phyloP scores from a whole-genome alignment of 192 early-diverging fungal genomes.

The Globomyces pollinis-pini region DNA sequence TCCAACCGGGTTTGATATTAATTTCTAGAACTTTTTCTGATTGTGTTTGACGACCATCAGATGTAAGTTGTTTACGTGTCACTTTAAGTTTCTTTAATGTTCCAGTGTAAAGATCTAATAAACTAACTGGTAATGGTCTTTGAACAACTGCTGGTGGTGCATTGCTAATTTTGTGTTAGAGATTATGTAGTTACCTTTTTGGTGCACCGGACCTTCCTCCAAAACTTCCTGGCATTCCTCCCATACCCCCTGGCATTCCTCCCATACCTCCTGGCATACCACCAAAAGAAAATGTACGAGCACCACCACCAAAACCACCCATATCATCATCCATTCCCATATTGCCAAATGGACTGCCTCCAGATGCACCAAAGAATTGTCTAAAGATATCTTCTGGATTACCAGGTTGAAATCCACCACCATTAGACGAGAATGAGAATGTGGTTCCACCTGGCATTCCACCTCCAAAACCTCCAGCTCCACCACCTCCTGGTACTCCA shows the following conservation, averaged over 20 bases:
- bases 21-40: constrained; percentile 79
- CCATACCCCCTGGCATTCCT: constrained; percentile 38
- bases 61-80: constrained; percentile 50
- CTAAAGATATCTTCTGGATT: constrained; percentile 88
- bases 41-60: constrained; percentile 30
- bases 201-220: neutral
- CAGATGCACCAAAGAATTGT: constrained; percentile 61
- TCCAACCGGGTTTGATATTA: constrained; percentile 90
- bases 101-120: constrained; percentile 90
- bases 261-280: constrained; percentile 43
- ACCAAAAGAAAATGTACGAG: constrained; percentile 4
- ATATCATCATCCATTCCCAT: constrained; percentile 33
- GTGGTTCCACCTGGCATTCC: constrained; percentile 58
- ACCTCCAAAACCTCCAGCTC: constrained; percentile 41
- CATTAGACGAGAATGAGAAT: constrained; percentile 57
- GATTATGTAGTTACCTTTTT: constrained; percentile 14
- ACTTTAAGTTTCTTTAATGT: constrained; percentile 89
- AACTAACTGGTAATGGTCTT: constrained; percentile 63
- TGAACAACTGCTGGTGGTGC: constrained; percentile 36
- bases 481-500: constrained; percentile 47
- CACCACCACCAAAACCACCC: constrained; percentile 34
- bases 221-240: constrained; percentile 15
- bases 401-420: constrained; percentile 55
- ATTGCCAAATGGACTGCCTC: constrained; percentile 38
- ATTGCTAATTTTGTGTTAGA: constrained; percentile 25